Percentiles rank a stretch among this genome's conserved stretches.
These are phyloP conservation scores for Heliocybe sulcata DNA, from an alignment of 1,284 basidiomycete genomes.

Conservation along the genomic window DNA sequence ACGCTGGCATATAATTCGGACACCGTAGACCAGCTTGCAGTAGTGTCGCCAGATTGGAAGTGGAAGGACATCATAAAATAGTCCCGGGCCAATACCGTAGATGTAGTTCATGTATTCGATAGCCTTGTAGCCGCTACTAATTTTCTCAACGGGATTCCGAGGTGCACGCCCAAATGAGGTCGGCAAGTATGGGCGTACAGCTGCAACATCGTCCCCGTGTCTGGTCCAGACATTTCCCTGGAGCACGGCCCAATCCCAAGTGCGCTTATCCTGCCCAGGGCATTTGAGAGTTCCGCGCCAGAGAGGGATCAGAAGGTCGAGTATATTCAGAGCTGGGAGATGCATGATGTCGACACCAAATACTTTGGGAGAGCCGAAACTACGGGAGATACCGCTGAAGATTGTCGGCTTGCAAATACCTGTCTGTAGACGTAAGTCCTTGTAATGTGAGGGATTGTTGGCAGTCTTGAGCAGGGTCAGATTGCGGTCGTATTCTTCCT, in stretches of 20 bases:
- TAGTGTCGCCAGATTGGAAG: constrained; percentile 13
- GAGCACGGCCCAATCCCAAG: constrained; percentile 14
- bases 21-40: constrained; percentile 14
- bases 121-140: constrained; percentile 23
- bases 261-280: constrained; percentile 7
- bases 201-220: constrained; percentile 13
- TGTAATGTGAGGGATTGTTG: not conserved
- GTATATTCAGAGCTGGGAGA: constrained; percentile 13
- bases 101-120: constrained; percentile 18
- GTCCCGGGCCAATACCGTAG: constrained; percentile 13
- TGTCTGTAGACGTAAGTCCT: not conserved
- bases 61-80: constrained; percentile 11
- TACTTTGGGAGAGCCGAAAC: constrained; percentile 9
- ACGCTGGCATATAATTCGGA: constrained; percentile 11
- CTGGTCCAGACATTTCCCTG: constrained; percentile 7
- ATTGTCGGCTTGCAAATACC: constrained; percentile 5
- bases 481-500: not conserved
- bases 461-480: not conserved
- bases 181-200: constrained; percentile 13
- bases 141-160: constrained; percentile 21
- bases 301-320: constrained; percentile 12
- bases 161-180: constrained; percentile 21
- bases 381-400: constrained; percentile 5
- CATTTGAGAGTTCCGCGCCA: constrained; percentile 14
- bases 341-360: constrained; percentile 19